Evolutionary conservation across 2,329 filamentous ascomycete species (phyloP), one percentile per base, ranked within the genome.

Genomic region (Neonectria punicea): DNA sequence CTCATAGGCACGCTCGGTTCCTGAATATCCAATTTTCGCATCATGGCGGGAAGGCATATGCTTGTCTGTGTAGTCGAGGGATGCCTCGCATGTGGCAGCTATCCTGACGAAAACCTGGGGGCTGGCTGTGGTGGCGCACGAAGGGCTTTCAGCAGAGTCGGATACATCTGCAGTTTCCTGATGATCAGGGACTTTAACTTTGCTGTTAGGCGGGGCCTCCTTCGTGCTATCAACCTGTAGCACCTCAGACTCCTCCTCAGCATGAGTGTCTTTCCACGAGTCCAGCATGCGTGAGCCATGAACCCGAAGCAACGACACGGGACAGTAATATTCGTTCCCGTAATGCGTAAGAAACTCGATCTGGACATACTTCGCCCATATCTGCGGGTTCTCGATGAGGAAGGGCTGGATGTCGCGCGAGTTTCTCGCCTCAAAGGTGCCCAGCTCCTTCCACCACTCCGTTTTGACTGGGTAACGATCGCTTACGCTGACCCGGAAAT

Each of bases 221-320:
- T 61, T 66, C 36, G 63, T 64, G 2, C 66, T 47, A 7, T 55
- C 67, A 22, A 60, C 50, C 1, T 60, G 65, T 4, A 50, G 53
- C 14, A 66, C 60, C 28, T 73, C 68, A 11, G 50, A 32, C 28
- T 69, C 73, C 4, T 71, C 66, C 5, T 70, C 67, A 5, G 32
- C 57, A 51, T 82, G 80, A 34, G 87, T 90, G 60, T 97, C 92
- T 76, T 95, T 93, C 82, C 92, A 93, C 61, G 95, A 94, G 77
- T 99, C 94, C 73, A 98, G 89, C 90, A 99, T 92, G 83, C 97
- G 96, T 0, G 95, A 97, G 7, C 96, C 96, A 79, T 99, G 96
- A 5, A 99, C 92, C 59, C 96, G 89, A 58, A 99, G 84, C 18
- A 99, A 81, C 65, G 95, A 98, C 16, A 99, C 83, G 0, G 96